These are phyloP conservation scores for Boeremia lycopersici DNA, from an alignment of 2,329 filamentous ascomycete genomes.

Conservation along the genomic window DNA sequence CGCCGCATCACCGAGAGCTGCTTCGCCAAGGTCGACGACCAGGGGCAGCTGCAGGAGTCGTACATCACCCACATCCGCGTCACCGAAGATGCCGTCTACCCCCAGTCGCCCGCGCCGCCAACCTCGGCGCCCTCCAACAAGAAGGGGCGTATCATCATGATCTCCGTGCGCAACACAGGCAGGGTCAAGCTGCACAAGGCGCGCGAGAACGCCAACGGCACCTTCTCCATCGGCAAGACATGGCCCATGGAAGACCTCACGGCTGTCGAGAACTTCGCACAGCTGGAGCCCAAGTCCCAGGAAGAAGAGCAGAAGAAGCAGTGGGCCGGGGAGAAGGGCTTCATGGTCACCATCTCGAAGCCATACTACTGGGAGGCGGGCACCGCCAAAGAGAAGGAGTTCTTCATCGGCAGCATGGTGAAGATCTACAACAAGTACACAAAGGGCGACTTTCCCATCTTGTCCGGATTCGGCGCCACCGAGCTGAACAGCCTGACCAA, in stretches of 20 bases:
- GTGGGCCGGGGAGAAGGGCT: constrained; percentile 85
- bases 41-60: constrained; percentile 84
- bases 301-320: constrained; percentile 67
- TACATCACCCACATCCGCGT: constrained; percentile 98
- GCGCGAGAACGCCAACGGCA: constrained; percentile 89
- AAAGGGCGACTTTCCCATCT: constrained; percentile 67
- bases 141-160: constrained; percentile 89
- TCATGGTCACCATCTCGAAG: constrained; percentile 87
- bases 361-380: constrained; percentile 97
- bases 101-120: constrained; percentile 83
- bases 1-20: constrained; percentile 91
- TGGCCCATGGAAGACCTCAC: constrained; percentile 94
- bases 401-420: constrained; percentile 93
- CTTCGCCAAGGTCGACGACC: constrained; percentile 86
- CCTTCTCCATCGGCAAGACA: constrained; percentile 97
- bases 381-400: constrained; percentile 95
- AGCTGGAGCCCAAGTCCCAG: constrained; percentile 62
- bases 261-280: constrained; percentile 80
- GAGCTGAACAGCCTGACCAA: constrained; percentile 79
- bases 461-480: constrained; percentile 80
- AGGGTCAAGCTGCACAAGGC: constrained; percentile 96
- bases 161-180: constrained; percentile 90
- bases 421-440: constrained; percentile 99
- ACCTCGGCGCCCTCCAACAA: constrained; percentile 75
- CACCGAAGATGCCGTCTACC: constrained; percentile 81